A percentile compares a stretch with the other conserved stretches of the same genome.
Conservation (phyloP, 306 rosid species). For the Cicer pinnatifidum region DNA sequence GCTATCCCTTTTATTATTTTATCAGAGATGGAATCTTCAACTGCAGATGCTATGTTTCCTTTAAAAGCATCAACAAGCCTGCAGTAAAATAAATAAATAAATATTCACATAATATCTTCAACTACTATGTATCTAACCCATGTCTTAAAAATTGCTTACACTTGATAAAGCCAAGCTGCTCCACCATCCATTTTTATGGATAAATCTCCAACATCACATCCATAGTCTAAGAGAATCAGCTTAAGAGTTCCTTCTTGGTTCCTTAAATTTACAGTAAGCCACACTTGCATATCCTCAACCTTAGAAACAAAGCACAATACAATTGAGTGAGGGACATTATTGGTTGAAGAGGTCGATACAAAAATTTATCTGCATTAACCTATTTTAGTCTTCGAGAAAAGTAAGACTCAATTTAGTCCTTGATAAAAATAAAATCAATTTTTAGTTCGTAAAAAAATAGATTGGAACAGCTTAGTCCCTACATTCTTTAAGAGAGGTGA, state of each 20-base stretch:
- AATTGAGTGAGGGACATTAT: slow-evolving; percentile 29
- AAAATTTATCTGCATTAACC: not conserved
- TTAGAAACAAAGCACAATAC: slow-evolving; percentile 52
- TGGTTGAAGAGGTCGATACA: not conserved
- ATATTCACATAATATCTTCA: not conserved
- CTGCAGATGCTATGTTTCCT: slow-evolving; percentile 64
- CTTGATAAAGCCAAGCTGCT: slow-evolving; percentile 95
- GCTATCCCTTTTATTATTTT: slow-evolving; percentile 66
- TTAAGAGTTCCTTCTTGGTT: slow-evolving; percentile 72
- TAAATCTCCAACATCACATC: slow-evolving; percentile 65
- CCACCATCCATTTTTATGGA: slow-evolving; percentile 76
- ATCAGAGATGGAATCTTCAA: slow-evolving; percentile 67
- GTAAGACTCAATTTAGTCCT: no score
- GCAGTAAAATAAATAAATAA: slow-evolving; percentile 36
- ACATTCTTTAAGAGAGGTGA: no score
- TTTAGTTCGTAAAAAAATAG: no score
- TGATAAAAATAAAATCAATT: no score
- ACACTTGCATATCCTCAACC: slow-evolving; percentile 78
- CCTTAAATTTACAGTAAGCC: slow-evolving; percentile 61
- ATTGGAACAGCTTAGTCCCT: no score
- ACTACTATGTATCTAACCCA: not conserved
- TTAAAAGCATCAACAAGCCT: slow-evolving; percentile 76
- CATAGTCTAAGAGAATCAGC: slow-evolving; percentile 68
- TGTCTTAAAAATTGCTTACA: slow-evolving; percentile 55
- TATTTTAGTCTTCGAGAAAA: no score